Base-by-base conservation (phyloP, 1,284 basidiomycete genomes). In the Pholiota adiposa region DNA sequence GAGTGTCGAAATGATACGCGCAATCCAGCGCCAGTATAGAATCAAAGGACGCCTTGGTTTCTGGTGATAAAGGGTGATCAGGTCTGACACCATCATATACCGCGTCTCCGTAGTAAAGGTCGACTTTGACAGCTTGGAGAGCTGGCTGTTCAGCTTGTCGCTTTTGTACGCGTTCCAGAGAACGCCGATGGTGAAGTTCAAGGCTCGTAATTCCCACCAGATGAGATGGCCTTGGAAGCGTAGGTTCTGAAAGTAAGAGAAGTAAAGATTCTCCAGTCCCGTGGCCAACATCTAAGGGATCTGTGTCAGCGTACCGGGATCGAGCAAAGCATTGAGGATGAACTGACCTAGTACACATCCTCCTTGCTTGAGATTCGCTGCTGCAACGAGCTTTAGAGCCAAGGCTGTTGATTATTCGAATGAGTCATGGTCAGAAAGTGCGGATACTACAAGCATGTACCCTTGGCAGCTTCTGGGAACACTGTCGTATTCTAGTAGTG, bases 191-290 rank as follows among this genome's bases (percentile, higher is more conserved):
- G 62, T 92, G 89, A 2, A 70, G 60, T 8, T 71, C 54, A 4
- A 89, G 75, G 58, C 83, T 85, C 11, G 89, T 90, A 38, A 92
- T 84, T 8, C 86, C 90, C 19, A 77, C 76, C 9, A 92, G 65
- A 55, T 73, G 67, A 1, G 75, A 70, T 6, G 84, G 87, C 8
- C 78, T 79, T 12, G 83, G 81, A 23, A 85, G 73, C 36, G 72
- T 65, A 18, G 77, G 74, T 65, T 77, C 71, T 2, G 75, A 75
- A 38, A 84, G 73, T 14, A 83, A 77, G 40, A 82, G 63, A 56
- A 90, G 69, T 8, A 91, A 75, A 0, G 88, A 90, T 71, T 90
- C 89, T 43, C 89, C 89, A 25, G 83, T 84, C 23, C 88, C 89
- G 70, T 89, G 84, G 8, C 89, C 90, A 25, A 91, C 84, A 70